These are phyloP conservation scores for Umbelopsis sp. DNA, from an alignment of 192 early-diverging fungal species.

Conservation along the genomic window DNA sequence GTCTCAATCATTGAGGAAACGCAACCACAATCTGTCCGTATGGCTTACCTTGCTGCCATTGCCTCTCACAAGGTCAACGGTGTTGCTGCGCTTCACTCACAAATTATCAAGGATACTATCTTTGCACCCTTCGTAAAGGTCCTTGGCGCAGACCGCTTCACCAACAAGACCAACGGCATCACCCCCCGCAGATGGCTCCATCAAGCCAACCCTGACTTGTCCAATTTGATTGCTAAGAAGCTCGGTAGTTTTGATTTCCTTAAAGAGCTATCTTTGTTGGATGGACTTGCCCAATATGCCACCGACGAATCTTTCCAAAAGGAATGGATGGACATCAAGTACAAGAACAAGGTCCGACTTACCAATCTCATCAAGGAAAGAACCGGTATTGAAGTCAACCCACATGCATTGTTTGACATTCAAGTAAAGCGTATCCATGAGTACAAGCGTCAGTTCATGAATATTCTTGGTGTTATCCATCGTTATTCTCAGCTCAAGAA, in stretches of 20 bases:
- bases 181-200: slow-evolving; percentile 97
- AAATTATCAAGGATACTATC: slow-evolving; percentile 79
- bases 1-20: slow-evolving; percentile 97
- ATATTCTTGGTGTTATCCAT: slow-evolving; percentile 94
- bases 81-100: slow-evolving; percentile 87
- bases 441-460: slow-evolving; percentile 99
- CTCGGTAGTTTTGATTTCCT: slow-evolving; percentile 80
- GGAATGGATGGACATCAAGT: slow-evolving; percentile 90
- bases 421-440: slow-evolving; percentile 99
- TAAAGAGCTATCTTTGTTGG: slow-evolving; percentile 71
- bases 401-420: slow-evolving; percentile 94
- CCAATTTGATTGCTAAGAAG: slow-evolving; percentile 77
- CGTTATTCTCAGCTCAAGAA: slow-evolving; percentile 87
- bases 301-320: slow-evolving; percentile 74
- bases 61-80: slow-evolving; percentile 97
- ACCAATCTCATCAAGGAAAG: slow-evolving; percentile 79
- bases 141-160: slow-evolving; percentile 87
- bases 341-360: slow-evolving; percentile 88
- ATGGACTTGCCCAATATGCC: slow-evolving; percentile 63
- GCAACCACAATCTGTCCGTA: slow-evolving; percentile 91
- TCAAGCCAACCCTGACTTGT: slow-evolving; percentile 91
- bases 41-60: slow-evolving; percentile 96
- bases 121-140: slow-evolving; percentile 91
- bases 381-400: slow-evolving; percentile 73
- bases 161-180: slow-evolving; percentile 98